phyloP scores from a whole-genome alignment of 371 early-diverging fungal genomes.

The Rhizopus sp. region DNA sequence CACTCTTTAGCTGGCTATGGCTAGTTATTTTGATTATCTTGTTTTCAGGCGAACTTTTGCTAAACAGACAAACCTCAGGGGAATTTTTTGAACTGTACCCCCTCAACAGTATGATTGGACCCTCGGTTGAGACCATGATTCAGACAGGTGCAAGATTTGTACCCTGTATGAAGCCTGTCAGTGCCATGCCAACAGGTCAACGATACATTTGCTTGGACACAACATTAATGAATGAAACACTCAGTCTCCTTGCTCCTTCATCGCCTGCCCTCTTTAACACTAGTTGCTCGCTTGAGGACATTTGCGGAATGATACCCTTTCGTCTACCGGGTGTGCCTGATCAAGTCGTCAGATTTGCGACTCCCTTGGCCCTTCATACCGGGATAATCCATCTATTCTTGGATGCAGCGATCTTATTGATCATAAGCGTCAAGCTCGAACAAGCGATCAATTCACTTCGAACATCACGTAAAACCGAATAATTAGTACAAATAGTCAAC shows the following conservation, averaged over 20 bases:
- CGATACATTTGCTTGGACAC: slow-evolving; percentile 25
- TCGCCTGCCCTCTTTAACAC: slow-evolving; percentile 16
- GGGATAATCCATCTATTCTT: slow-evolving; percentile 78
- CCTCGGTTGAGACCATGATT: slow-evolving; percentile 48
- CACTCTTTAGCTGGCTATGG: slow-evolving; percentile 21
- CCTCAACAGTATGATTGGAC: slow-evolving; percentile 62
- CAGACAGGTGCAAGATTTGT: slow-evolving; percentile 55
- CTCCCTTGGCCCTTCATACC: slow-evolving; percentile 78
- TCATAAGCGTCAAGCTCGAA: slow-evolving; percentile 69
- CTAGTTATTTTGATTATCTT: slow-evolving; percentile 6
- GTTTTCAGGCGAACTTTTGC: slow-evolving; percentile 25
- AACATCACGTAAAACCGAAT: slow-evolving; percentile 16
- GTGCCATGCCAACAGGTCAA: slow-evolving; percentile 22
- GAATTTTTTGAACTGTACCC: slow-evolving; percentile 45
- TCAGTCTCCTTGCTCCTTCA: slow-evolving; percentile 21
- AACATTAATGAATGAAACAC: not conserved
- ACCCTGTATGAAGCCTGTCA: slow-evolving; percentile 56
- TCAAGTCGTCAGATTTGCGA: slow-evolving; percentile 78
- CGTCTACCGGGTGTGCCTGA: slow-evolving; percentile 41
- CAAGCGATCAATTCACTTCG: slow-evolving; percentile 63
- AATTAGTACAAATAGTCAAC: not conserved
- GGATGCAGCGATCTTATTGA: slow-evolving; percentile 67
- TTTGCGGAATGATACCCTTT: slow-evolving; percentile 57
- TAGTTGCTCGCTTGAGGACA: slow-evolving; percentile 41
- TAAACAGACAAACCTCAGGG: slow-evolving; percentile 21